Conservation (phyloP, 1,284 basidiomycete genomes). For the Butyriboletus appendiculatus region DNA sequence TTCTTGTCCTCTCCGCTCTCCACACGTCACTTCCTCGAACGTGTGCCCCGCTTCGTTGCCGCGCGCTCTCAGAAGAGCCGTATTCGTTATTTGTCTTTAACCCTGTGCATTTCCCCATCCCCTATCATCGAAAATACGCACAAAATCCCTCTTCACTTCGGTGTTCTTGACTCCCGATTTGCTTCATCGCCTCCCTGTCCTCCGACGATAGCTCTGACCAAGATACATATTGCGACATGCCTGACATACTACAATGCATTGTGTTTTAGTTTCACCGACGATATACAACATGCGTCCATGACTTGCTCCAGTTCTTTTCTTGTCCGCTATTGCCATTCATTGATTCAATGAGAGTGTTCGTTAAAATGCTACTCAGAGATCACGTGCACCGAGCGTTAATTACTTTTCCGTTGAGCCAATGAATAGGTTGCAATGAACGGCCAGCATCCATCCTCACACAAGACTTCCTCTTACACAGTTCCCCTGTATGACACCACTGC, state of each 20-base stretch:
- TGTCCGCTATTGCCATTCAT: slow-evolving; percentile 8
- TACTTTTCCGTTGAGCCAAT: background rate
- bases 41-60: slow-evolving; percentile 14
- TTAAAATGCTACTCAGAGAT: slow-evolving; percentile 8
- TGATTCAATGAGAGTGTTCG: slow-evolving; percentile 5
- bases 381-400: slow-evolving; percentile 22
- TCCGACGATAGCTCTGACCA: slow-evolving; percentile 28
- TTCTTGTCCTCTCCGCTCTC: slow-evolving; percentile 33
- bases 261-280: slow-evolving; percentile 34
- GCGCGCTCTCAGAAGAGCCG: slow-evolving; percentile 17
- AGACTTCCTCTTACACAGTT: slow-evolving; percentile 6
- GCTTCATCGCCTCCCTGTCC: slow-evolving; percentile 19
- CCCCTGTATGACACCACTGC: slow-evolving; percentile 24
- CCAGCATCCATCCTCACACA: slow-evolving; percentile 14
- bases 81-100: slow-evolving; percentile 28
- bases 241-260: slow-evolving; percentile 38
- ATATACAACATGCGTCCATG: slow-evolving; percentile 34
- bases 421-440: slow-evolving; percentile 14
- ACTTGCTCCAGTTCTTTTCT: slow-evolving; percentile 13
- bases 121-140: slow-evolving; percentile 28
- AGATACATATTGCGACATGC: slow-evolving; percentile 31
- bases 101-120: slow-evolving; percentile 26
- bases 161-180: slow-evolving; percentile 35
- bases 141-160: slow-evolving; percentile 20
- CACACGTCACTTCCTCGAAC: slow-evolving; percentile 11